These are phyloP conservation scores for Poa pratensis DNA, from an alignment of 176 grass and related monocot species.

Conservation along the genomic window DNA sequence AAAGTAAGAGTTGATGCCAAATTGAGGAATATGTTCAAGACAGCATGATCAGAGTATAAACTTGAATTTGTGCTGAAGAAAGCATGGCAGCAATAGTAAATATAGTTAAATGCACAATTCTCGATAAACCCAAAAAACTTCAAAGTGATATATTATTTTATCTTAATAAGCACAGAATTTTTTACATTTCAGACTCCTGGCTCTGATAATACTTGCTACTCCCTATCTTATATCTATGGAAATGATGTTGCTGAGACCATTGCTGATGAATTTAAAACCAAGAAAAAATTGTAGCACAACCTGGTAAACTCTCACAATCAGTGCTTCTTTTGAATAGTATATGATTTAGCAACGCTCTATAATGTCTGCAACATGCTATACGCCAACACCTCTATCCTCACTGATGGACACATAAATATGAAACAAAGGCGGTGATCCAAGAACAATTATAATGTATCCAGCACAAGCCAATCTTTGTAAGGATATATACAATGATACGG, in stretches of 20 bases:
- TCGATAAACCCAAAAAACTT: not conserved
- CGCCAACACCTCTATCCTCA: not conserved
- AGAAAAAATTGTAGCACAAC: not conserved
- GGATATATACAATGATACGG: conserved; percentile 9
- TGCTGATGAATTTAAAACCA: conserved; percentile 15
- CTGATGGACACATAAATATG: not conserved
- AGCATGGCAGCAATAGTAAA: conserved; percentile 5
- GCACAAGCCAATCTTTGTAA: conserved; percentile 5
- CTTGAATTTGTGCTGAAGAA: not conserved
- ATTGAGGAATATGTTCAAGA: not conserved
- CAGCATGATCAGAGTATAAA: conserved; percentile 29
- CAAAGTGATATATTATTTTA: not conserved
- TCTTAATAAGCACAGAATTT: conserved; percentile 14
- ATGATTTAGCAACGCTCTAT: not conserved
- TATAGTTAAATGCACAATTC: not conserved
- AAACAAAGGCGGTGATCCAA: not conserved
- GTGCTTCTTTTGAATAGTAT: not conserved
- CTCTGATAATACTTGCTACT: conserved; percentile 15
- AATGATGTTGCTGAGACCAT: conserved; percentile 7
- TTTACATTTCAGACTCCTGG: too few species aligned
- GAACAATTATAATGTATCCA: not conserved
- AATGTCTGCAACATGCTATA: conserved; percentile 17
- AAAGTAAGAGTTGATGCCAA: conserved; percentile 32
- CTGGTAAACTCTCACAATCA: not conserved
- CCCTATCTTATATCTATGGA: not conserved